Evolutionary conservation across 2,329 filamentous ascomycete species (phyloP).

Genomic region (Gnomoniopsis sp.): DNA sequence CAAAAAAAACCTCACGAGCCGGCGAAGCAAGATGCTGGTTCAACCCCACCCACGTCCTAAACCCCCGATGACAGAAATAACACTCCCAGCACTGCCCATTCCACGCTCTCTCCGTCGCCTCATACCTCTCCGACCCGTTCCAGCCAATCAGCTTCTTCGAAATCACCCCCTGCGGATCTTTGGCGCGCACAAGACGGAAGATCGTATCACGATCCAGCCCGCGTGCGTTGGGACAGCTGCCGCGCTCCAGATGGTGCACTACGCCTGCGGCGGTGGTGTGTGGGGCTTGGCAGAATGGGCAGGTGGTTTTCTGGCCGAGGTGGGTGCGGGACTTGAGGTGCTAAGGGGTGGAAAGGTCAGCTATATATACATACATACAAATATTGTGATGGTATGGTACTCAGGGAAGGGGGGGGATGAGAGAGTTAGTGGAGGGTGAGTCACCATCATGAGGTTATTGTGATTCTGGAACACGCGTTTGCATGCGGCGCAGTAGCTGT

Average conservation of each 20-base stretch:
- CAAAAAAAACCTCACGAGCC: constrained; percentile 34
- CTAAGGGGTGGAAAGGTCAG: constrained; percentile 35
- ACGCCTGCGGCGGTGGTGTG: constrained; percentile 52
- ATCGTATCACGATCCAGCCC: constrained; percentile 45
- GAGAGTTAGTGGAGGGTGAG: too few species aligned
- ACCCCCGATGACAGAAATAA: constrained; percentile 49
- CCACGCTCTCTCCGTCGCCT: constrained; percentile 37
- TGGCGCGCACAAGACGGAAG: constrained; percentile 38
- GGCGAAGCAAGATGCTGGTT: constrained; percentile 54
- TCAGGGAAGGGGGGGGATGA: too few species aligned
- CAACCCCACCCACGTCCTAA: constrained; percentile 32
- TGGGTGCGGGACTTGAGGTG: constrained; percentile 53
- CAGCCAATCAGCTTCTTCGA: constrained; percentile 49
- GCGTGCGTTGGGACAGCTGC: constrained; percentile 45
- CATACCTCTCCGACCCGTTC: constrained; percentile 31
- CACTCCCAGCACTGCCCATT: constrained; percentile 47
- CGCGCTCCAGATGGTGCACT: constrained; percentile 52
- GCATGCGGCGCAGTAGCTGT: constrained; percentile 8
- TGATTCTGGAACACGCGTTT: background rate
- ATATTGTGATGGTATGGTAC: too few species aligned
- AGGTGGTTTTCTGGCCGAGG: constrained; percentile 39
- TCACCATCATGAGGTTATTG: constrained; percentile 15
- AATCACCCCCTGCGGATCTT: constrained; percentile 46
- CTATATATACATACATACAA: too few species aligned
- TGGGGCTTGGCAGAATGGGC: constrained; percentile 50